These are phyloP conservation scores for Rhynchosporium secalis DNA, from an alignment of 2,329 filamentous ascomycete species.

Conservation along the genomic window DNA sequence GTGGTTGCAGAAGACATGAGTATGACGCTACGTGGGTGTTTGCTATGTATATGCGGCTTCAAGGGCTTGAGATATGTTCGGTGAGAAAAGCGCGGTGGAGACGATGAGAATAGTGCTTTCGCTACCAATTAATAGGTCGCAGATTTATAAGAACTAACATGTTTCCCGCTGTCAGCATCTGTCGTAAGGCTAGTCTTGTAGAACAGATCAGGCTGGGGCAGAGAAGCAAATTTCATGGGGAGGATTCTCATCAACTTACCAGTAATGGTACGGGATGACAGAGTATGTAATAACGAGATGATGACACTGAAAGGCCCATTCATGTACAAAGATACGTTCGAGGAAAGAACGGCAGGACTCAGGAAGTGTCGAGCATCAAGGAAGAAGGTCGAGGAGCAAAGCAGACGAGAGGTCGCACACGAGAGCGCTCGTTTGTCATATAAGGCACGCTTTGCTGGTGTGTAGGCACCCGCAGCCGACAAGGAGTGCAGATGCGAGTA, in stretches of 20 bases:
- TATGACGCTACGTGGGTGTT: constrained; percentile 37
- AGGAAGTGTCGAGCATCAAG: constrained; percentile 38
- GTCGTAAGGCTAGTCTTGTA: constrained; percentile 38
- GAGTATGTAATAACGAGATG: constrained; percentile 38
- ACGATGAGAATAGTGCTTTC: constrained; percentile 32
- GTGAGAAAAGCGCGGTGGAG: constrained; percentile 27
- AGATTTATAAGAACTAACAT: constrained; percentile 40
- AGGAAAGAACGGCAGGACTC: constrained; percentile 28
- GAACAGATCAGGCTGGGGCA: constrained; percentile 21
- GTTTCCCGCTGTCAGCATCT: constrained; percentile 36
- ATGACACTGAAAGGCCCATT: constrained; percentile 38
- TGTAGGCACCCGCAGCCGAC: constrained; percentile 38
- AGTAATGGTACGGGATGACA: constrained; percentile 27
- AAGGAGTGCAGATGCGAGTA: constrained; percentile 16
- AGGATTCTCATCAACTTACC: constrained; percentile 34
- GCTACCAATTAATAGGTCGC: constrained; percentile 37
- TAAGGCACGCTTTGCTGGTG: constrained; percentile 34
- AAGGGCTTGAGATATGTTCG: constrained; percentile 28
- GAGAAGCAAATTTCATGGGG: constrained; percentile 28
- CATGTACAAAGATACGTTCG: constrained; percentile 39
- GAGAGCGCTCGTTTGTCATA: constrained; percentile 36
- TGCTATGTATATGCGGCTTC: constrained; percentile 23
- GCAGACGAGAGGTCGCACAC: constrained; percentile 38
- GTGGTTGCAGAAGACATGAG: constrained; percentile 40
- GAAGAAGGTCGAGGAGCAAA: constrained; percentile 26